A percentile compares a stretch with the other conserved stretches of the same genome.
Conservation (phyloP, 2,329 filamentous ascomycete species). For the Cercospora sojina region DNA sequence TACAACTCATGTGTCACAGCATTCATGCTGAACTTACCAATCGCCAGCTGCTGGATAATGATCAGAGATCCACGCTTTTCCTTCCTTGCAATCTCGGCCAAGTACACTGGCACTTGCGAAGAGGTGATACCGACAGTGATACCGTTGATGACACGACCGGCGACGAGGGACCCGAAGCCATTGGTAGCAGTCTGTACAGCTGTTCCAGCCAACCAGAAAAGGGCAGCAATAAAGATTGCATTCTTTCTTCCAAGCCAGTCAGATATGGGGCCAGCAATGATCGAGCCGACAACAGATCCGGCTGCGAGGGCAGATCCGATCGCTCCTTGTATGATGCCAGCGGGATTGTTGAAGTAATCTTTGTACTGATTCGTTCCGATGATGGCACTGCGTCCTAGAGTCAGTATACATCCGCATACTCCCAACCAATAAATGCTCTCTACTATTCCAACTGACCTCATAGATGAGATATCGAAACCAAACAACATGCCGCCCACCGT, state of each 20-base stretch:
- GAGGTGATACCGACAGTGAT: constrained; percentile 46
- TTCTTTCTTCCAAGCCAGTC: constrained; percentile 50
- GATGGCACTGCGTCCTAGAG: constrained; percentile 1
- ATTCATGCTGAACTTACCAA: constrained; percentile 32
- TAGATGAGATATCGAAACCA: constrained; percentile 48
- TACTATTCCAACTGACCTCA: constrained; percentile 1
- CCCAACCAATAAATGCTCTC: not conserved
- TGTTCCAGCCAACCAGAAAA: constrained; percentile 52
- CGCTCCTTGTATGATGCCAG: constrained; percentile 49
- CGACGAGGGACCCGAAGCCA: constrained; percentile 46
- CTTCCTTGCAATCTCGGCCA: constrained; percentile 47
- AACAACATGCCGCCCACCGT: constrained; percentile 55
- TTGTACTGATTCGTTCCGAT: constrained; percentile 45
- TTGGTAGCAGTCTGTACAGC: constrained; percentile 43
- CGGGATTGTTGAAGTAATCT: constrained; percentile 53
- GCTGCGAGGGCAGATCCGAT: constrained; percentile 53
- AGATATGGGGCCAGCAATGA: constrained; percentile 49
- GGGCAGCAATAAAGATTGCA: constrained; percentile 47
- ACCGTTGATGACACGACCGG: constrained; percentile 45
- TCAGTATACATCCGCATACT: not conserved
- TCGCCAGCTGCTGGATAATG: constrained; percentile 48
- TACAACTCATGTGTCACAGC: constrained; percentile 29
- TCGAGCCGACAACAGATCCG: constrained; percentile 50
- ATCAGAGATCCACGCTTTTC: constrained; percentile 46
- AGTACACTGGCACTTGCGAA: constrained; percentile 48